Evolutionary conservation across 805 yeast species (phyloP), one percentile per base, ranked within the genome.

Genomic region (Kluyveromyces lactis): DNA sequence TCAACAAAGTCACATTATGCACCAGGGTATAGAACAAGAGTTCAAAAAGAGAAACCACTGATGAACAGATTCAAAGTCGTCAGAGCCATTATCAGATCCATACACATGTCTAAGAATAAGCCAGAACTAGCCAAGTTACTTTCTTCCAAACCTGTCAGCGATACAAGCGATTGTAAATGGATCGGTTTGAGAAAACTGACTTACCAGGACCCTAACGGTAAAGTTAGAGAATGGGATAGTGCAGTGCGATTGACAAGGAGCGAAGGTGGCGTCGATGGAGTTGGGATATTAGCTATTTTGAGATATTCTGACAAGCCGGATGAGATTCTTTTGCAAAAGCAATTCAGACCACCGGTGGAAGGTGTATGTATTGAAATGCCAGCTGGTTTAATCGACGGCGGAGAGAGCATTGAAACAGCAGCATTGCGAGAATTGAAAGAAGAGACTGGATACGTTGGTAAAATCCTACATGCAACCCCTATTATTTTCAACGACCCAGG

Each of bases 281-380:
- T 92, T n/a, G 89, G 90, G 3, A 81, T 90, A 33, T 66, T 89
- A 23, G 89, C 95, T 0, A 66, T 87, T 13, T 61, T 87, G 38
- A 71, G 76, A 46, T 62, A 68, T 19, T 63, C 73, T 5, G 59
- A 63, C 13, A 72, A 71, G 16, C 72, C 77, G 3, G 77, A 74
- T 44, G 62, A 67, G 26, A 68, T 64, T 47, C 71, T 87, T 6
- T 64, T 92, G 13, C 90, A 86, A 55, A 86, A 85, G 56, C 98
- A 90, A 59, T 90, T 82, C 64, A 72, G 98, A 42, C 96, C 97
- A 1, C 97, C 98, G 1, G 83, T 82, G 3, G 81, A 73, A 39
- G 90, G 86, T 15, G 86, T 90, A 6, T 81, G 94, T 53, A 78
- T 90, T 45, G 98, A 90, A 61, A 72, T 89, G 57, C 98, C 98